Percentiles rank a stretch among this genome's conserved stretches.
These are phyloP conservation scores for Botryotinia convoluta DNA, from an alignment of 2,329 filamentous ascomycete genomes.

Conservation along the genomic window DNA sequence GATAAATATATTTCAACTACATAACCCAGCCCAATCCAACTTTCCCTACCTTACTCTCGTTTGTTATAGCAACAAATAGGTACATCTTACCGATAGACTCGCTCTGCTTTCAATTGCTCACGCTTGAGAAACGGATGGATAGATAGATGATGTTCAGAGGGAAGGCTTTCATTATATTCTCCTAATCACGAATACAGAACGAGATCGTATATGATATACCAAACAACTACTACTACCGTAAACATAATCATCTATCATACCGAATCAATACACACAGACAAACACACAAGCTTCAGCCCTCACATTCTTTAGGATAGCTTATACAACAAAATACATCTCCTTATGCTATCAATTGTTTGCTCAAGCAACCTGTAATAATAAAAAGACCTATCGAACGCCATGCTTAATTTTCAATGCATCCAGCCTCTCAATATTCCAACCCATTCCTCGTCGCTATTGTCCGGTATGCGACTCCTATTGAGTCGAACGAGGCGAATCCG, in stretches of 20 bases:
- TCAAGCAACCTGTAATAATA: slow-evolving; percentile 8
- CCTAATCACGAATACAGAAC: background rate
- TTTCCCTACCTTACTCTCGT: background rate
- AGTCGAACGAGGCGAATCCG: slow-evolving; percentile 1
- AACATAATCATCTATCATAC: slow-evolving; percentile 18
- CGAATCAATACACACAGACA: slow-evolving; percentile 4
- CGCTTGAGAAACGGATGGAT: background rate
- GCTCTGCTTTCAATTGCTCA: background rate
- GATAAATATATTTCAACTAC: background rate
- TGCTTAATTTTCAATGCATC: slow-evolving; percentile 1
- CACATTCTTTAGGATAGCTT: background rate
- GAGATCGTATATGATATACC: background rate
- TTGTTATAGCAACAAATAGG: background rate
- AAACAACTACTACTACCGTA: too few relatives aligned
- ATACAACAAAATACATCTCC: slow-evolving; percentile 13
- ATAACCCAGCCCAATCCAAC: background rate
- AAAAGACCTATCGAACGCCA: background rate
- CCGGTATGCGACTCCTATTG: background rate
- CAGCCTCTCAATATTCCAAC: slow-evolving; percentile 5
- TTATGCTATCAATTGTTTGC: background rate
- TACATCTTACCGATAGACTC: background rate
- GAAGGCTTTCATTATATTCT: background rate
- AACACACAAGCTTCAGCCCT: background rate
- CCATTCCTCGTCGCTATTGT: background rate
- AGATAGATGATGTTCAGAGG: background rate